Percentiles rank a stretch among this genome's conserved stretches.
phyloP scores from a whole-genome alignment of 139 green algal genomes.

The Desmodesmus armatus region DNA sequence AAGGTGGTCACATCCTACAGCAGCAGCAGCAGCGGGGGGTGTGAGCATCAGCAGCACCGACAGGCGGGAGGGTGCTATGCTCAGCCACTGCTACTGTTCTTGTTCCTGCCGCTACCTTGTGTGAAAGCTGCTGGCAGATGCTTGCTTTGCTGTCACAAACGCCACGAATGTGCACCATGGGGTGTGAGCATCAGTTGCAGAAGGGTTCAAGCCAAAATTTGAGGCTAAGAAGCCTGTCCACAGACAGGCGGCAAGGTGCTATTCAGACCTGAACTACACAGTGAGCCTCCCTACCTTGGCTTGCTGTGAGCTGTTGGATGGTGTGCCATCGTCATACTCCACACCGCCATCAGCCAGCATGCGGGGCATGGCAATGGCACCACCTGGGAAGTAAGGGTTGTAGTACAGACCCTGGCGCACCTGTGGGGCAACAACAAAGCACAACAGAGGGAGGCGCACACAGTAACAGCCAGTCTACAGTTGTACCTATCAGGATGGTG shows the following conservation, averaged over 20 bases:
- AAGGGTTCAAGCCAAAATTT: neutral
- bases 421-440: neutral
- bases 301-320: slow-evolving; percentile 94
- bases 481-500: neutral
- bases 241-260: no score
- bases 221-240: no score
- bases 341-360: slow-evolving; percentile 97
- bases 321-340: slow-evolving; percentile 99
- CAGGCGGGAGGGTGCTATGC: no score
- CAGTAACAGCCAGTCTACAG: neutral
- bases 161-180: neutral
- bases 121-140: no score
- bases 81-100: no score
- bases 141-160: neutral
- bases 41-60: no score
- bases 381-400: slow-evolving; percentile 99
- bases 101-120: no score
- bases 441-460: neutral
- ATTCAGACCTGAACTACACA: no score
- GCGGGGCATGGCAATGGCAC: slow-evolving; percentile 99
- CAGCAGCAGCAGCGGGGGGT: no score
- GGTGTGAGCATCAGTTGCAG: neutral
- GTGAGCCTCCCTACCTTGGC: slow-evolving; percentile 72
- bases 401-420: slow-evolving; percentile 99
- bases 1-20: slow-evolving; percentile 83